phyloP scores from a whole-genome alignment of 805 yeast genomes.

The Candida silvatica region DNA sequence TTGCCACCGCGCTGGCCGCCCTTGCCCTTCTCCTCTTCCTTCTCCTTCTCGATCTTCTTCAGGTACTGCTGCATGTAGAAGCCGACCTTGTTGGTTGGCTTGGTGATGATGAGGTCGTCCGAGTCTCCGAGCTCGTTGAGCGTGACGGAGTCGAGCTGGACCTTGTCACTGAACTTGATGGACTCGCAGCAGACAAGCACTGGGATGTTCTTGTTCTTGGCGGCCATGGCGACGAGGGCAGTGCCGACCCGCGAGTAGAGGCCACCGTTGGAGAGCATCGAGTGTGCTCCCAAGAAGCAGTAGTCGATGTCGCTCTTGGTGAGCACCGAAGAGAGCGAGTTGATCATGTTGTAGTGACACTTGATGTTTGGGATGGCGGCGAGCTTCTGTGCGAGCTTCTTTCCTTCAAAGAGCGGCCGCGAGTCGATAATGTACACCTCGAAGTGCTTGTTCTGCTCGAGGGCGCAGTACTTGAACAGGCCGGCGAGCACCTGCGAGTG shows the following conservation, averaged over 20 bases:
- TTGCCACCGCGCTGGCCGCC: conserved; percentile 13
- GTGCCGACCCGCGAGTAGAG: conserved; percentile 92
- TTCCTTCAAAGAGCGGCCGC: conserved; percentile 91
- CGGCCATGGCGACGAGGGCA: conserved; percentile 87
- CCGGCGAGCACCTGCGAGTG: conserved; percentile 77
- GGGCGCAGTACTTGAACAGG: conserved; percentile 62
- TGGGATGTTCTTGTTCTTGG: conserved; percentile 81
- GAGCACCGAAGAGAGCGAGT: conserved; percentile 70
- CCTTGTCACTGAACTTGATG: conserved; percentile 89
- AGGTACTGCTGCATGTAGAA: conserved; percentile 59
- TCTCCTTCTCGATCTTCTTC: conserved; percentile 29
- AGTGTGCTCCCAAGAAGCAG: conserved; percentile 93
- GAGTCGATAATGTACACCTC: conserved; percentile 85
- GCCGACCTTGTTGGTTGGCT: conserved; percentile 50
- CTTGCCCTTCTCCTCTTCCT: conserved; percentile 13
- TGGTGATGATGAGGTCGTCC: conserved; percentile 54
- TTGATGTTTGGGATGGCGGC: conserved; percentile 51
- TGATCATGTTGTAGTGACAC: conserved; percentile 71
- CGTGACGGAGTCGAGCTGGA: conserved; percentile 93
- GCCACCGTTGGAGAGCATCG: conserved; percentile 92
- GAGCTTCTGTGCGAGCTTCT: conserved; percentile 58
- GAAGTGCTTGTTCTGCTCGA: conserved; percentile 52
- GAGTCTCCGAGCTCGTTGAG: conserved; percentile 83
- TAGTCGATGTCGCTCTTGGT: conserved; percentile 68
- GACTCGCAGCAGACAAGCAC: conserved; percentile 94